Conservation (phyloP, 2,329 filamentous ascomycete genomes). For the Neofusicoccum ribis region DNA sequence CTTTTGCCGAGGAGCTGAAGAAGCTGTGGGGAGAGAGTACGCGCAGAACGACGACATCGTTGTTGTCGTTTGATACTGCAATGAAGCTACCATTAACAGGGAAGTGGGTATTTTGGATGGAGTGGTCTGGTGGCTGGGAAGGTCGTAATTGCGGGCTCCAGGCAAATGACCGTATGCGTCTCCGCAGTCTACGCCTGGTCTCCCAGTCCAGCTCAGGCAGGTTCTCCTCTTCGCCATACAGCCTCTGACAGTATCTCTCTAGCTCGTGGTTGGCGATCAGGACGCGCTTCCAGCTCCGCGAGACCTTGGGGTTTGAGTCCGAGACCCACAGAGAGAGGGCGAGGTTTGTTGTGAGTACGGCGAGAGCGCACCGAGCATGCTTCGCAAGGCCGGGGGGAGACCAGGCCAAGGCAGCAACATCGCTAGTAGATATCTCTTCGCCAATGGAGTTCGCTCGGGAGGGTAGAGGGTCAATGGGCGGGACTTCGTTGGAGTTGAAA, state of each 20-base stretch:
- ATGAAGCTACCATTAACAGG: constrained; percentile 28
- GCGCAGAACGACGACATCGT: constrained; percentile 40
- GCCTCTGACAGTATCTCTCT: constrained; percentile 37
- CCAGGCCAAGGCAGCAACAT: constrained; percentile 55
- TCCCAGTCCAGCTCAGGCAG: constrained; percentile 23
- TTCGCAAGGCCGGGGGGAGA: constrained; percentile 57
- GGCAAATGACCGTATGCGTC: constrained; percentile 44
- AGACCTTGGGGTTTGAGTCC: constrained; percentile 41
- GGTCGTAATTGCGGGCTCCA: constrained; percentile 38
- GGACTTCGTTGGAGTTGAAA: constrained; percentile 53
- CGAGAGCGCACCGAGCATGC: constrained; percentile 56
- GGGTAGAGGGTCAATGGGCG: constrained; percentile 47
- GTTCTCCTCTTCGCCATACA: constrained; percentile 24
- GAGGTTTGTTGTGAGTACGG: constrained; percentile 58
- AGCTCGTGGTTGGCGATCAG: constrained; percentile 55
- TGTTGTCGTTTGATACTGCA: constrained; percentile 44
- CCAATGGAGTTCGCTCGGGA: constrained; percentile 56
- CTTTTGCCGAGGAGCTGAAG: constrained; percentile 16
- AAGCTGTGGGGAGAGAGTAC: constrained; percentile 41
- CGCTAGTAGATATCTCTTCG: constrained; percentile 58
- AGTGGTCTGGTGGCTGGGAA: constrained; percentile 21
- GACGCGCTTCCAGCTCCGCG: constrained; percentile 53
- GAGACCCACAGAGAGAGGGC: constrained; percentile 59
- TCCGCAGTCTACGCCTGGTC: constrained; percentile 40
- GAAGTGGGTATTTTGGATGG: constrained; percentile 27